Evolutionary conservation across 768 basidiomycete species (phyloP).

Genomic region (Tricholoma bakamatsutake): DNA sequence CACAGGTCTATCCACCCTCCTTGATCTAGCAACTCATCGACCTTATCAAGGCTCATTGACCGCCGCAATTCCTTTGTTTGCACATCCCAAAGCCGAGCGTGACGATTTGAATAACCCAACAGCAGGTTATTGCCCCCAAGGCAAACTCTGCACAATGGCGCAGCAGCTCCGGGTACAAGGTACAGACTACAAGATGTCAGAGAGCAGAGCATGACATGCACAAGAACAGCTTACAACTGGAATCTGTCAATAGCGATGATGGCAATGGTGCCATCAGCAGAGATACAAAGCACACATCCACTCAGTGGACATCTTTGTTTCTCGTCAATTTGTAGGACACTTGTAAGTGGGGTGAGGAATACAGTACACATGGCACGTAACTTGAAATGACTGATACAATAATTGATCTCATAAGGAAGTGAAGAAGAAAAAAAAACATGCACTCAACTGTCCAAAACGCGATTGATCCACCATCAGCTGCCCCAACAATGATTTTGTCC

Average conservation of each 20-base stretch:
- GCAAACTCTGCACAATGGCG: constrained; percentile 57
- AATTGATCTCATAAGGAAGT: background rate
- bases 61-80: constrained; percentile 80
- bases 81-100: constrained; percentile 84
- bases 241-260: constrained; percentile 70
- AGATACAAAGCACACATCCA: constrained; percentile 67
- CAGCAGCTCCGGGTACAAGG: constrained; percentile 76
- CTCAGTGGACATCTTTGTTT: constrained; percentile 50
- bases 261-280: constrained; percentile 77
- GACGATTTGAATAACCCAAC: constrained; percentile 67
- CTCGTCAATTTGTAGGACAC: constrained; percentile 51
- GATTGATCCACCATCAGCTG: constrained; percentile 73
- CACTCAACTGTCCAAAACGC: constrained; percentile 69
- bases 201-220: background rate
- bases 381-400: constrained; percentile 46
- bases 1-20: constrained; percentile 77
- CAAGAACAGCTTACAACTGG: constrained; percentile 56
- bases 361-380: constrained; percentile 67
- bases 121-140: constrained; percentile 66
- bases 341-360: constrained; percentile 59
- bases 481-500: constrained; percentile 64
- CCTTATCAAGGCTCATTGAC: constrained; percentile 72
- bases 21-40: constrained; percentile 63
- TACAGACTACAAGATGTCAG: constrained; percentile 47
- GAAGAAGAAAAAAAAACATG: constrained; percentile 12